Conservation (phyloP, 2,329 filamentous ascomycete genomes). For the Xylaria sp. region DNA sequence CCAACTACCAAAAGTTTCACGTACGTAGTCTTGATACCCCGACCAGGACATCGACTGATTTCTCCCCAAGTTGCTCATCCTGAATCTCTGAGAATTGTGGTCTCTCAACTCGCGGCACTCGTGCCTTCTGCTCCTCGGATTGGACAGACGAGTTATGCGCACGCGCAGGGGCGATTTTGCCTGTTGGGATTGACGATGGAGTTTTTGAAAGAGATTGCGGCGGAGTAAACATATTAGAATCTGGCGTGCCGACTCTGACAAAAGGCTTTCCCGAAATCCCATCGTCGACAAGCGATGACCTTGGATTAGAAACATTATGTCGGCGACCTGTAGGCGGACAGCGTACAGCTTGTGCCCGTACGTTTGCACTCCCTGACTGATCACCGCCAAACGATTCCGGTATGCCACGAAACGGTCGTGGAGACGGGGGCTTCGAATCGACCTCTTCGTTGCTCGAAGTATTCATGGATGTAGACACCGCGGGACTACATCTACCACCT, state of each 20-base stretch:
- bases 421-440: slow-evolving; percentile 15
- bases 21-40: slow-evolving; percentile 74
- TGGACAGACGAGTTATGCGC: slow-evolving; percentile 9
- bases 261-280: slow-evolving; percentile 53
- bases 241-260: slow-evolving; percentile 40
- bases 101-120: slow-evolving; percentile 11
- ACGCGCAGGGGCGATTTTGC: not conserved
- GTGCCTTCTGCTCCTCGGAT: slow-evolving; percentile 23
- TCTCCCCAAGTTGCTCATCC: slow-evolving; percentile 19
- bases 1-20: slow-evolving; percentile 2
- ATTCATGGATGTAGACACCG: slow-evolving; percentile 14
- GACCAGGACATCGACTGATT: slow-evolving; percentile 63
- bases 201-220: slow-evolving; percentile 27
- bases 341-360: slow-evolving; percentile 18
- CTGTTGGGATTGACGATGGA: slow-evolving; percentile 11
- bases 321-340: slow-evolving; percentile 17
- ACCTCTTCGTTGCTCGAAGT: slow-evolving; percentile 2
- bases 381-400: slow-evolving; percentile 8
- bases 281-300: slow-evolving; percentile 36
- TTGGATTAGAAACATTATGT: slow-evolving; percentile 19
- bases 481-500: slow-evolving; percentile 17
- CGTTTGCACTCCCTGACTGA: slow-evolving; percentile 14
- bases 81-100: slow-evolving; percentile 21
- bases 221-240: slow-evolving; percentile 27
- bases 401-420: not conserved